Evolutionary conservation across 148 eudicot species (phyloP), one percentile per base, ranked within the genome.

Genomic region (Silene conica): DNA sequence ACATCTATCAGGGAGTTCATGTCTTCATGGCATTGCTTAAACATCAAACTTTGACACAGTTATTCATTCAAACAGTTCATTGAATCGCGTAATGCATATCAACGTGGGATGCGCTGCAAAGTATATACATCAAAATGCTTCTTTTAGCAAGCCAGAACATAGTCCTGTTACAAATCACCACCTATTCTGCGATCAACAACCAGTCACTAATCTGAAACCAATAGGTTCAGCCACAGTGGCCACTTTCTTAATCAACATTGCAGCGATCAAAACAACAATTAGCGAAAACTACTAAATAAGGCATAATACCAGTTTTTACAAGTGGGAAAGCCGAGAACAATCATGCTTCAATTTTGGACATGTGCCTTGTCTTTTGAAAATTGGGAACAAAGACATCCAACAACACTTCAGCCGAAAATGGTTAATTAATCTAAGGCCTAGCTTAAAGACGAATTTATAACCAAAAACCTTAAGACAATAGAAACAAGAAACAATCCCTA

Each of bases 261-360:
- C 38, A 4, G 25, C 14, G 75, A 78, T 57, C 67, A 69, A 13
- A 63, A 46, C 23, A 6, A 57, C 8, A 3, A 70, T 75, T 58
- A 75, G 60, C 15, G 41, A 69, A 19, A 72, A 72, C n/a, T 16
- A 56, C 31, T 66, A 67, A 67, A 60, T 26, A 48, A 31, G 58
- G 22, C 55, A 76, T 58, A 67, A 16, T 22, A 57, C 52, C 63
- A 58, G 48, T 67, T 60, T 66, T 46, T 73, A 72, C 69, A 67
- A 80, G 73, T 60, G 76, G 78, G 71, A 74, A 80, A 68, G 15
- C 65, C 61, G 58, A 48, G 73, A 71, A 48, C 70, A 58, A 67
- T 23, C 78, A 78, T 60, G 75, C 73, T 70, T 76, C 76, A 69
- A 76, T 75, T 72, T 43, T 52, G 73, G 46, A 61, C 43, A 75